Percentiles rank a stretch among this genome's conserved stretches.
Evolutionary conservation across 2,329 filamentous ascomycete genomes (phyloP).

Genomic region (Fusarium continuum): DNA sequence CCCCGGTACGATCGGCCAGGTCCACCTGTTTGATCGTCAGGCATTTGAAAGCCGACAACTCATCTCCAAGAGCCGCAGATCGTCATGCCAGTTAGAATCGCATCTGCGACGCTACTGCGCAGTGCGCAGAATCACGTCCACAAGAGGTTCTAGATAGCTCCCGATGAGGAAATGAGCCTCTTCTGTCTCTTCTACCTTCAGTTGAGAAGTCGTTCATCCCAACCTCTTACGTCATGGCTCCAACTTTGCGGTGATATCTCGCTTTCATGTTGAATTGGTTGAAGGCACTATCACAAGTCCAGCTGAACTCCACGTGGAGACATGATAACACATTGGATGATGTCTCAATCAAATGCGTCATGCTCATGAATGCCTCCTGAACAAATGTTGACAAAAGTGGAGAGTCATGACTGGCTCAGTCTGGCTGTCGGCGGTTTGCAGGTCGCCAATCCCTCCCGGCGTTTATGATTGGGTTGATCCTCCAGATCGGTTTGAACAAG

Average conservation of each 20-base stretch:
- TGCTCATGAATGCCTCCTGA: slow-evolving; percentile 6
- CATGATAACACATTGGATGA: not conserved
- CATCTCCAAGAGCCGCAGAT: slow-evolving; percentile 25
- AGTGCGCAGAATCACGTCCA: slow-evolving; percentile 12
- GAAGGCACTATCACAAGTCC: not conserved
- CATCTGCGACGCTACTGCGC: slow-evolving; percentile 9
- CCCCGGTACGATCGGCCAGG: slow-evolving; percentile 28
- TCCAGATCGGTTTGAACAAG: slow-evolving; percentile 31
- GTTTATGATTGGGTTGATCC: slow-evolving; percentile 19
- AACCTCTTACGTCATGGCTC: slow-evolving; percentile 36
- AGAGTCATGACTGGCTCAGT: not conserved
- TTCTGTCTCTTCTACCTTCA: not conserved
- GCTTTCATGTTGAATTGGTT: not conserved
- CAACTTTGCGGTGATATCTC: not conserved
- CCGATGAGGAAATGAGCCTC: slow-evolving; percentile 26
- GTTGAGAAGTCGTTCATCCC: slow-evolving; percentile 8
- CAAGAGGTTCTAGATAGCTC: slow-evolving; percentile 18
- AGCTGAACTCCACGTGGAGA: slow-evolving; percentile 19
- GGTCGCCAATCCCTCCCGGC: slow-evolving; percentile 18
- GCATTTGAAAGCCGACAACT: slow-evolving; percentile 31
- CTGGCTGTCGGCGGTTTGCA: not conserved
- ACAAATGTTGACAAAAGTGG: slow-evolving; percentile 7
- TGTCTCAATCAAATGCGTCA: slow-evolving; percentile 35
- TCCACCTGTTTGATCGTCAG: slow-evolving; percentile 38
- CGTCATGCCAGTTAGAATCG: slow-evolving; percentile 24